phyloP scores from a whole-genome alignment of 345 rosid genomes.

The Euclidium syriacum region DNA sequence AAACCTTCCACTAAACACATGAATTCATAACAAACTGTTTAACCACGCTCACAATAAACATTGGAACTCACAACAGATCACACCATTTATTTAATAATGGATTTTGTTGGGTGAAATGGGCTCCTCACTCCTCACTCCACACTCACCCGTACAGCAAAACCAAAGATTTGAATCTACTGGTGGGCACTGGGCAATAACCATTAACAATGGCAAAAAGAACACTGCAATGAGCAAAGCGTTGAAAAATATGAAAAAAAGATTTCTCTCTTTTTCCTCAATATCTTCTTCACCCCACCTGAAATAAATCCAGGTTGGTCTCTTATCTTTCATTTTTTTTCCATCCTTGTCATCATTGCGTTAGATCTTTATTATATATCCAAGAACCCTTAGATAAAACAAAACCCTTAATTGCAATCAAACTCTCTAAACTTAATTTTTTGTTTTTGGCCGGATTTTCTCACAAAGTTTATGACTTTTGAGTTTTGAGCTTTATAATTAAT shows the following conservation, averaged over 20 bases:
- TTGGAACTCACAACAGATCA: too few species aligned
- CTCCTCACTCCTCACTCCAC: background rate
- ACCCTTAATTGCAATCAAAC: conserved; percentile 12
- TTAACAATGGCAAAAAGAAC: conserved; percentile 38
- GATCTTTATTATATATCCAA: conserved; percentile 18
- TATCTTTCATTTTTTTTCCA: conserved; percentile 1
- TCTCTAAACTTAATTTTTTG: conserved; percentile 1
- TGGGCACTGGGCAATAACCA: conserved; percentile 32
- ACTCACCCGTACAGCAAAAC: conserved; percentile 6
- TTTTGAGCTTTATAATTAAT: conserved; percentile 36
- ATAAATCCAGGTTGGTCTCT: conserved; percentile 39
- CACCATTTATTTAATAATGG: too few species aligned
- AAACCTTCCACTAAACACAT: too few species aligned
- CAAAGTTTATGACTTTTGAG: conserved; percentile 23
- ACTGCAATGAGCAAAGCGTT: conserved; percentile 32
- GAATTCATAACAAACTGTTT: too few species aligned
- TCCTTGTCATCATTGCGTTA: conserved; percentile 19
- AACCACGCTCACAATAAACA: too few species aligned
- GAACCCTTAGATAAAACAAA: conserved; percentile 5
- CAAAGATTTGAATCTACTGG: conserved; percentile 25
- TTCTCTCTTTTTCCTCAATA: conserved; percentile 40
- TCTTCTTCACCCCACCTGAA: conserved; percentile 28
- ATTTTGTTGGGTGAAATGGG: conserved; percentile 1
- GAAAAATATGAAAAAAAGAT: conserved; percentile 36
- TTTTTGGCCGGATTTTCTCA: conserved; percentile 10